Base-by-base conservation (phyloP, 371 early-diverging fungal genomes). In the Mucor ambiguus region DNA sequence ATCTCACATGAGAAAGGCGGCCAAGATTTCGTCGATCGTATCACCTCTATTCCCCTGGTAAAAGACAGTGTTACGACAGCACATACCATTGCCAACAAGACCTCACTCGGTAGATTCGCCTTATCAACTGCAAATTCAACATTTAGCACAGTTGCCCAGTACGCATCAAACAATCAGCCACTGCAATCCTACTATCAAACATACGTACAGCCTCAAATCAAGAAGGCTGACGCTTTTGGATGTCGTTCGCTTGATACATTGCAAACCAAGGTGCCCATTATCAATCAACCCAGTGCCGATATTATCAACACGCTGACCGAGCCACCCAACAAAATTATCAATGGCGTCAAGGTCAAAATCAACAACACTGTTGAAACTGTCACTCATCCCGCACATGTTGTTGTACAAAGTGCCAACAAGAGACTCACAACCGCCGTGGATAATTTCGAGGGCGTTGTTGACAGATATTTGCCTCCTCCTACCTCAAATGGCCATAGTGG, bases 161-260 rank as follows among this genome's bases (percentile, higher is more conserved):
- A 59, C 29, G 64, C 70, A 30, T 41, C 60, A 2, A 58, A 57
- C 5, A 68, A 71, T 10, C 77, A 74, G 16, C 75, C 81, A 41
- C 41, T 24, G 7, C 82, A 86, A 71, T 65, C 78, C 32, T 85
- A 83, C 65, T 81, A 83, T 60, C 75, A 75, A 54, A 72, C 67
- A 16, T 84, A 82, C 22, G 74, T 90, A 60, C 86, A 87, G 66
- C 82, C 84, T 37, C 88, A 87, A 32, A 70, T 91, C 26, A 79
- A 79, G 56, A 82, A 74, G 20, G 87, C 87, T 9, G 91, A 93
- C 68, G 75, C 82, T 11, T 75, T 89, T 24, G 92, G 89, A 32
- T 82, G 84, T 58, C 81, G 84, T 35, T 90, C 92, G 7, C 81
- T 93, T n/a, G 90, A 91, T 70, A 63, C 85, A n/a, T 64, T 93